Evolutionary conservation across 2,329 filamentous ascomycete species (phyloP), one percentile per base, ranked within the genome.

Genomic region (Pseudovirgaria hyperparasitica): DNA sequence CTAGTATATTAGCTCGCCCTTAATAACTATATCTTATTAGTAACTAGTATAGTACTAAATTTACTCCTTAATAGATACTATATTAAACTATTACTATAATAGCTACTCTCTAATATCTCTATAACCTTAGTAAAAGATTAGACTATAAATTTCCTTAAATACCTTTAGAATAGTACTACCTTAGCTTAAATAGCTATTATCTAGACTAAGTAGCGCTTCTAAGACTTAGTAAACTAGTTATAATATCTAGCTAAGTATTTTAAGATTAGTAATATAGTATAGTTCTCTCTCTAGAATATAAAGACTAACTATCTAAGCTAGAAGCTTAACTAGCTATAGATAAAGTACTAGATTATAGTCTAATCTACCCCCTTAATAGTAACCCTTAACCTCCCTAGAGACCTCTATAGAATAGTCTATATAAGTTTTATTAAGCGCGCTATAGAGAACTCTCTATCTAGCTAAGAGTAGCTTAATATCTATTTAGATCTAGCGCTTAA

Each of bases 1-100:
- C 15, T 27, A 23, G 20, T 18, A 12, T 31, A 31, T 14, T 28
- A 31, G 18, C 19, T 31, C 22, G 13, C 12, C 6, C 25, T 31
- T 23, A 31, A 31, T 31, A 31, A 31, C 16, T 22, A 23, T 16
- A 13, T 14, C 8, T 31, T 23, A 16, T 27, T 11, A 14, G 20
- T 31, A 16, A 31, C 16, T 13, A 19, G 16, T 23, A 17, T 28
- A 22, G 16, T n/a, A 15, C 11, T 28, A 27, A 31, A 31, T 21
- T 22, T 31, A 23, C 29, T 31, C 5, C 19, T 31, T n/a, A 31
- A 31, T 31, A 31, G 24, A n/a, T 31, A 31, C 22, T 21, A 27
- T 11, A 9, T 28, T 27, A 15, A 29, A 15, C 12, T 25, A 13
- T 11, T 29, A 21, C 9, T 23, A 17, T 16, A 25, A n/a, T 8